Conservation (phyloP, 2,329 filamentous ascomycete species). For the Pseudogymnoascus verrucosus region DNA sequence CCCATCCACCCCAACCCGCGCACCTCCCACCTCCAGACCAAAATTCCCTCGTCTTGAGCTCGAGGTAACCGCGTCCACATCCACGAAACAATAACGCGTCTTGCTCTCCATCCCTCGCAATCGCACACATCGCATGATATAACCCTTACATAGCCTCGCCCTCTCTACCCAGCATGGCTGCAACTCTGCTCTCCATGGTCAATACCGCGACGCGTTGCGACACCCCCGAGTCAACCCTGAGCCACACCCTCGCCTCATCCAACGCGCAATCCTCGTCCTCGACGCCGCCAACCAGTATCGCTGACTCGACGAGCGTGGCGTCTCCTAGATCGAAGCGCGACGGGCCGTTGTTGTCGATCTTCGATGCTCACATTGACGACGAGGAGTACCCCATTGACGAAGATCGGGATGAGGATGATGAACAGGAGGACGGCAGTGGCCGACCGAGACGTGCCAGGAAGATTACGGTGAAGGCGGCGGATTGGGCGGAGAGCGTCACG, state of each 20-base stretch:
- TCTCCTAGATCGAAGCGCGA: constrained; percentile 33
- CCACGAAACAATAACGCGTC: constrained; percentile 5
- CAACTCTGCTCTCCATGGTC: background rate
- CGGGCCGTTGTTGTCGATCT: constrained; percentile 20
- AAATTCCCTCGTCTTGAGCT: background rate
- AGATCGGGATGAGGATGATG: background rate
- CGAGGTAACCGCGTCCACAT: background rate
- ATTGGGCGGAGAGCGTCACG: background rate
- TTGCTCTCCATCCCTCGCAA: background rate
- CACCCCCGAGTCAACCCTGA: constrained; percentile 20
- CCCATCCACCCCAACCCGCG: background rate
- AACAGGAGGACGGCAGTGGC: background rate
- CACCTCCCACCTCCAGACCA: background rate
- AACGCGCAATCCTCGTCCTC: constrained; percentile 33
- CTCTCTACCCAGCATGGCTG: background rate
- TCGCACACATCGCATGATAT: background rate
- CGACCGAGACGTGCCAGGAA: constrained; percentile 33
- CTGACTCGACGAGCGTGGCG: constrained; percentile 51
- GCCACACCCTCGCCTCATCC: constrained; percentile 18
- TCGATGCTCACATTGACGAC: background rate
- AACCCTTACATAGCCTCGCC: background rate
- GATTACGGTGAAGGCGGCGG: constrained; percentile 37
- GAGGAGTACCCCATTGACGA: background rate
- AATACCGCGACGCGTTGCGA: constrained; percentile 1
- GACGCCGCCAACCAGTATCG: constrained; percentile 59